phyloP scores from a whole-genome alignment of 192 early-diverging fungal genomes.

The Geranomyces variabilis region DNA sequence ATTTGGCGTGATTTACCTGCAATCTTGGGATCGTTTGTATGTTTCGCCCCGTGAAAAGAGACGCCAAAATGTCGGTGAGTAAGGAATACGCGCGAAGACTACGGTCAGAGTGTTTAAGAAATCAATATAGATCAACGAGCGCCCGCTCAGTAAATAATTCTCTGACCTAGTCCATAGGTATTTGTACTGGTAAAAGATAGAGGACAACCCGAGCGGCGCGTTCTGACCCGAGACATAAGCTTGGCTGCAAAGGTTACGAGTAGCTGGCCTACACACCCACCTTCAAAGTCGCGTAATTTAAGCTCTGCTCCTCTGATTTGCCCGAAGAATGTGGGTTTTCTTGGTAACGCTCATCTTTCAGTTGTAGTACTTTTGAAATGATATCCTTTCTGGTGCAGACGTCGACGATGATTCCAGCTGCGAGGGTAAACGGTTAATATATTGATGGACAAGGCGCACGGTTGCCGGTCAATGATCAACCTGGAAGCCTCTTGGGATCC shows the following conservation, averaged over 20 bases:
- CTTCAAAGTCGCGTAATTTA: too few relatives aligned
- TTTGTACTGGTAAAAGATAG: slow-evolving; percentile 92
- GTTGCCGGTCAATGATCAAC: slow-evolving; percentile 41
- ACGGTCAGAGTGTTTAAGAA: slow-evolving; percentile 36
- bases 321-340: too few relatives aligned
- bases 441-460: slow-evolving; percentile 26
- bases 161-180: slow-evolving; percentile 57
- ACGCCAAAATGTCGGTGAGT: slow-evolving; percentile 71
- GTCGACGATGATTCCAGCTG: slow-evolving; percentile 18
- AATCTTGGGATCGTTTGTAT: slow-evolving; percentile 81
- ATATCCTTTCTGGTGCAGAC: too few relatives aligned
- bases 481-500: slow-evolving; percentile 85
- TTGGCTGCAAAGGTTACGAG: too few relatives aligned
- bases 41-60: slow-evolving; percentile 77
- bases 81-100: slow-evolving; percentile 81
- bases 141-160: not conserved
- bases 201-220: slow-evolving; percentile 69
- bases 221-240: slow-evolving; percentile 43
- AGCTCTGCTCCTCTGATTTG: too few relatives aligned
- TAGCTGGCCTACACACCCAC: too few relatives aligned
- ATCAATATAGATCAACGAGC: not conserved
- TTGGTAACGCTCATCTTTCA: too few relatives aligned
- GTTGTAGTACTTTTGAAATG: too few relatives aligned
- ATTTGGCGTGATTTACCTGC: slow-evolving; percentile 26
- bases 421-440: not conserved